phyloP scores from a whole-genome alignment of 495 filamentous ascomycete genomes.

The Jackrogersella multiformis region DNA sequence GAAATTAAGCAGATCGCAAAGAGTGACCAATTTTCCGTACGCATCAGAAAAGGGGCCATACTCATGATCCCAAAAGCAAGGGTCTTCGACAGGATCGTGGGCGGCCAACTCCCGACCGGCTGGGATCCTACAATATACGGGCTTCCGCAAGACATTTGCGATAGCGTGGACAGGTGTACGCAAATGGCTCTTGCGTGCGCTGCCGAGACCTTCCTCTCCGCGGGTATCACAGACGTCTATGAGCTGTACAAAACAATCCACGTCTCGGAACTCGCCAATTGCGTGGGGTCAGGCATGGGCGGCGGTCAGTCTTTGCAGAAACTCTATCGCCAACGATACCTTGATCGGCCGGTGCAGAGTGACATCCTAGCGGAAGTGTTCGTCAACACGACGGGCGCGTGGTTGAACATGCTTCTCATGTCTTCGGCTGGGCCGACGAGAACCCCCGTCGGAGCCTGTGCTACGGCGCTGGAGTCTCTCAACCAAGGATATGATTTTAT shows the following conservation, averaged over 20 bases:
- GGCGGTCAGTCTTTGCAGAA: constrained; percentile 87
- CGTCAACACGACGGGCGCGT: constrained; percentile 98
- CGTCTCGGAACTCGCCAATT: constrained; percentile 95
- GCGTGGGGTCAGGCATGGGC: constrained; percentile 95
- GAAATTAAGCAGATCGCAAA: constrained; percentile 92
- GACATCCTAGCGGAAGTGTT: constrained; percentile 98
- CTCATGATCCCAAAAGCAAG: constrained; percentile 96
- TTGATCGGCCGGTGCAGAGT: constrained; percentile 95
- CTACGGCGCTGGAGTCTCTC: constrained; percentile 93
- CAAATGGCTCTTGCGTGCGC: constrained; percentile 92
- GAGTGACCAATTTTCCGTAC: constrained; percentile 90
- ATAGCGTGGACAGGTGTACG: constrained; percentile 93
- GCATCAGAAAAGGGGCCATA: constrained; percentile 88
- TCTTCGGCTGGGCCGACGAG: constrained; percentile 97
- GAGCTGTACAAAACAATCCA: constrained; percentile 99
- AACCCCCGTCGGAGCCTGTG: constrained; percentile 96
- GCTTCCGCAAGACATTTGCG: constrained; percentile 94
- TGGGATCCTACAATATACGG: constrained; percentile 95
- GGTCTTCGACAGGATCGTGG: constrained; percentile 92
- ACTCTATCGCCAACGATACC: constrained; percentile 95
- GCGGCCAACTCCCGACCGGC: constrained; percentile 93
- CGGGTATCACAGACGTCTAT: constrained; percentile 97
- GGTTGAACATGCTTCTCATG: constrained; percentile 98
- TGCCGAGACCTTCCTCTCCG: constrained; percentile 84
- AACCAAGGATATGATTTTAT: constrained; percentile 98